Percentiles rank a stretch among this genome's conserved stretches.
Evolutionary conservation across 2,329 filamentous ascomycete genomes (phyloP).

Genomic region (Colletotrichum musae): DNA sequence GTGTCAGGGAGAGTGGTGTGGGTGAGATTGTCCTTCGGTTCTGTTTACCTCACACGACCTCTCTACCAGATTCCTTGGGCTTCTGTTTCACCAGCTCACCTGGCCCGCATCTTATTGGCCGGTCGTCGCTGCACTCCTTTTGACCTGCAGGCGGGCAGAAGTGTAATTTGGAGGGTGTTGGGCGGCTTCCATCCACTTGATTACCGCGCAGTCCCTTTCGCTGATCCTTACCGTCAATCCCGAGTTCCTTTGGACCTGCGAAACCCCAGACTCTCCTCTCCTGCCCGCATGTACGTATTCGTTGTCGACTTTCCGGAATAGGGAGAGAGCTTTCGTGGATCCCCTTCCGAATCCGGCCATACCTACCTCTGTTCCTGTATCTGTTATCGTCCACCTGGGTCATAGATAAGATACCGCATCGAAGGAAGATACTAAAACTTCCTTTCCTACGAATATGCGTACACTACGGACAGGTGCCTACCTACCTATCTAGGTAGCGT

Average conservation of each 20-base stretch:
- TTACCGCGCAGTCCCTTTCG: slow-evolving; percentile 26
- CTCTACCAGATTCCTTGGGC: slow-evolving; percentile 35
- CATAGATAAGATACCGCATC: slow-evolving; percentile 20
- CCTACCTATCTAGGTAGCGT: too few relatives aligned
- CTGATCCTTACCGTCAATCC: slow-evolving; percentile 34
- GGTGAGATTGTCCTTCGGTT: too few relatives aligned
- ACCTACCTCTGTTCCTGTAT: neutral
- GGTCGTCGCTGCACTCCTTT: slow-evolving; percentile 41
- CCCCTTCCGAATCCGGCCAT: slow-evolving; percentile 5
- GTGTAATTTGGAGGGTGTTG: slow-evolving; percentile 14
- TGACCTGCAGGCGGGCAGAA: slow-evolving; percentile 35
- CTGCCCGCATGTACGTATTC: slow-evolving; percentile 18
- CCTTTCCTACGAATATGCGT: too few relatives aligned
- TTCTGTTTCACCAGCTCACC: slow-evolving; percentile 43
- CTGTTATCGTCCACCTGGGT: neutral
- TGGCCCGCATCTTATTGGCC: slow-evolving; percentile 36
- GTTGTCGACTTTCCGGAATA: slow-evolving; percentile 19
- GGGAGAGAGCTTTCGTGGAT: slow-evolving; percentile 9
- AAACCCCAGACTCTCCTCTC: slow-evolving; percentile 8
- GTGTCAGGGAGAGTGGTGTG: too few relatives aligned
- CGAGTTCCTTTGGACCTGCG: neutral
- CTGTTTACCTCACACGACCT: slow-evolving; percentile 28
- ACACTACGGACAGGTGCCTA: too few relatives aligned
- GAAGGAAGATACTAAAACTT: too few relatives aligned
- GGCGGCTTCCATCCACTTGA: neutral